phyloP scores from a whole-genome alignment of 139 green algal genomes.

The Volvox reticuliferus region DNA sequence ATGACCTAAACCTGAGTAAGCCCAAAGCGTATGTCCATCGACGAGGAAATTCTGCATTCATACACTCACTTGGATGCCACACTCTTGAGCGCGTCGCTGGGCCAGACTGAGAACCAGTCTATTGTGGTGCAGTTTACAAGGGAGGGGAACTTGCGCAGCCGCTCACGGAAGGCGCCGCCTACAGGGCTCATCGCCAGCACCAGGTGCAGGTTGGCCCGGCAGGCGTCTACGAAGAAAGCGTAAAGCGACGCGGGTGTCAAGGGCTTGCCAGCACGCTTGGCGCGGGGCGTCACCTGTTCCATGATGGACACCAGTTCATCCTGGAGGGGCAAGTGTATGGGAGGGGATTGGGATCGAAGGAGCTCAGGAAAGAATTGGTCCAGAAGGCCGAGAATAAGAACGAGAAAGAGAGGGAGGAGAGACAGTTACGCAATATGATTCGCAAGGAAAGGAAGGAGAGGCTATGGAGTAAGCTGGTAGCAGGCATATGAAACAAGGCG shows the following conservation, averaged over 20 bases:
- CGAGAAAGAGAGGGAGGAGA: not conserved
- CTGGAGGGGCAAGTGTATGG: not conserved
- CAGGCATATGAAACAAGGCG: too few species aligned
- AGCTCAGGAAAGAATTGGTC: too few species aligned
- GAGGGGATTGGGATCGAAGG: not conserved
- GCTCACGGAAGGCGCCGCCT: constrained; percentile 78
- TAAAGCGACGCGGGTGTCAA: constrained; percentile 60
- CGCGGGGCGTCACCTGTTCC: constrained; percentile 58
- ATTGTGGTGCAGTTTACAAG: constrained; percentile 88
- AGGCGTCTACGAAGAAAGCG: constrained; percentile 74
- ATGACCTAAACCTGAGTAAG: too few species aligned
- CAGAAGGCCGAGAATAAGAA: not conserved
- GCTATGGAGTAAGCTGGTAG: too few species aligned
- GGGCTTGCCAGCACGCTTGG: constrained; percentile 64
- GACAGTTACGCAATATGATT: not conserved
- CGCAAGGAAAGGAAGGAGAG: too few species aligned
- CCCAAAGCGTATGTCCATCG: too few species aligned
- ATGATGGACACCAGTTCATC: constrained; percentile 60
- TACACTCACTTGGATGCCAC: constrained; percentile 68
- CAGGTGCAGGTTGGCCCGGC: constrained; percentile 76
- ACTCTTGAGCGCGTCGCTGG: constrained; percentile 76
- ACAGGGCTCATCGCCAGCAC: constrained; percentile 80
- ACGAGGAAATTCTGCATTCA: too few species aligned
- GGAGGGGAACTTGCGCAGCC: constrained; percentile 81
- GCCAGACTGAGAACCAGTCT: constrained; percentile 79